Evolutionary conservation across 495 filamentous ascomycete species (phyloP), one percentile per base, ranked within the genome.

Genomic region (Rhypophila decipiens): DNA sequence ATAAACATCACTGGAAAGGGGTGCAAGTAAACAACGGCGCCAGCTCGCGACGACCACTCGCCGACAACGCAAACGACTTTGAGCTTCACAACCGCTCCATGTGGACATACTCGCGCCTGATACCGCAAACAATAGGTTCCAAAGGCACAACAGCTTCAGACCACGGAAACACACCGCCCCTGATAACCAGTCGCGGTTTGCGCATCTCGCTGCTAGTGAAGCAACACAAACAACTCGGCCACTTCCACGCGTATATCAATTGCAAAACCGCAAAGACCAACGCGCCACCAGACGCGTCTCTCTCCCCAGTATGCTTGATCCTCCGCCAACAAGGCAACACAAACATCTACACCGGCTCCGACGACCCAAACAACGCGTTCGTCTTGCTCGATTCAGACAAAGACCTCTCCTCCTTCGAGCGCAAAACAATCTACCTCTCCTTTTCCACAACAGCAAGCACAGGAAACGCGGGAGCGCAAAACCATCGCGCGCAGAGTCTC

Each of bases 211-310:
- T 59, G 12, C 47, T 55, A 11, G 41, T 52, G 2, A 42, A 47
- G 22, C 46, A 38, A 3, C 23, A 47, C 11, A 33, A 12, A 17
- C 24, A 39, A 5, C 18, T 39, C 1, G 43, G 36, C 11, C 52
- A 55, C 23, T 23, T 55, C 9, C 50, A 55, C 22, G 52, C 56
- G 2, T 59, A 59, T 46, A 55, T 59, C 46, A 59, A 59, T 40
- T 55, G 49, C 49, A 52, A 50, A 12, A 55, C 56, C 2, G 15
- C 35, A 10, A 44, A 44, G 17, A 47, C 53, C 12, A 35, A 31
- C 17, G 12, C 31, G 5, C 29, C 39, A 13, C 17, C 31, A n/a
- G 38, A 35, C 9, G 9, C 11, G 13, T 23, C 47, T 5, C 39
- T 44, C 0, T 42, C 39, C 8, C 55, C 55, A 2, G 55, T 58